Base-by-base conservation (phyloP, 495 filamentous ascomycete genomes). In the Penicillium psychrofluorescens region DNA sequence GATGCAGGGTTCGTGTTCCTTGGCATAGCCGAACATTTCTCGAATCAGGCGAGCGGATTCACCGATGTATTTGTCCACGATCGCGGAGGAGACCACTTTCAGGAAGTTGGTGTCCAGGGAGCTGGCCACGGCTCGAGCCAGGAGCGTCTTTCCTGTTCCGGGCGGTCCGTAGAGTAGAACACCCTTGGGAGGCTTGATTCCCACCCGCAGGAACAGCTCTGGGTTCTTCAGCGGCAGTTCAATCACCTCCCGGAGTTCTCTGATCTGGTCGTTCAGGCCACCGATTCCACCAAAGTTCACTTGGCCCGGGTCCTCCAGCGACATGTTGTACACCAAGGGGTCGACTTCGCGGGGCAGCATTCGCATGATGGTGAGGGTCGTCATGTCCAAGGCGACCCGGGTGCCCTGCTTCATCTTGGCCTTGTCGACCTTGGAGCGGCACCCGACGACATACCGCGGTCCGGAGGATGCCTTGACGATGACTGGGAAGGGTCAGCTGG, bases 1-100 rank as follows among this genome's bases (percentile, higher is more conserved):
- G 61, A 99, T 97, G 66, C 94, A 99, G 36, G 94, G 94, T 62
- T 99, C 94, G 64, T 99, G 94, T 66, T 99, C 94, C 66, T 96
- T 96, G 46, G 94, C 94, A 61, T 99, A 99, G 38, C 94, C 94
- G 57, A 99, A 99, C 94, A 99, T 97, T 64, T 99, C 94, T 68
- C 94, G 83, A 55, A 99, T 99, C 51, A 99, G 73, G 38, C 94
- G 84, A 31, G 94, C 94, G 8, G 92, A 97, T 68, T 99, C 94
- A 63, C 94, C 94, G 36, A 99, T 99, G 65, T 97, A 99, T 65
- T 99, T 99, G 71, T 99, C 94, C 38, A 99, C 94, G 57, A 99
- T 99, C 6, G 94, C 94, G n/a, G 94, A 99, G 6, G 94, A 97
- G 28, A 99, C 94, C 37, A 99, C 92, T 67, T 99, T 99, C 51